These are phyloP conservation scores for Oropetium thomaeum DNA, from an alignment of 176 grass and related monocot genomes.

Conservation along the genomic window DNA sequence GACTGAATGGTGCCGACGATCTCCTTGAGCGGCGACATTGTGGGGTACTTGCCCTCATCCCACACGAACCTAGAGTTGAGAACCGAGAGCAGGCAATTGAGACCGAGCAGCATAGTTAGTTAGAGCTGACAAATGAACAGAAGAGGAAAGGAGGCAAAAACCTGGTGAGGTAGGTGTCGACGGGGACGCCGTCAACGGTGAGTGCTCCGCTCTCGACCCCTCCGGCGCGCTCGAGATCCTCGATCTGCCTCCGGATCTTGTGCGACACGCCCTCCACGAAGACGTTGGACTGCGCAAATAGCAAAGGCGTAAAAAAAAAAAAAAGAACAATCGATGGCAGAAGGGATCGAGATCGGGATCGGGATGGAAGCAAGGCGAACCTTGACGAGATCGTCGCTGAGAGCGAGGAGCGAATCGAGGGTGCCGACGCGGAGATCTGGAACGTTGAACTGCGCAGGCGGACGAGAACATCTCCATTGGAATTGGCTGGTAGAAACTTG, in stretches of 20 bases:
- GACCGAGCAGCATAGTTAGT: neutral
- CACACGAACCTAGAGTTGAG: conserved; percentile 67
- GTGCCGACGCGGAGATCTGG: conserved; percentile 88
- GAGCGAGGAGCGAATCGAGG: conserved; percentile 88
- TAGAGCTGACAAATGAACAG: neutral
- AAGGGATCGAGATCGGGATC: neutral
- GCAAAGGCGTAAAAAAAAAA: neutral
- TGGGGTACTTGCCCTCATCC: conserved; percentile 93
- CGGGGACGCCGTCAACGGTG: conserved; percentile 91
- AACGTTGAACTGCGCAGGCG: conserved; percentile 56
- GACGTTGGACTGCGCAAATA: conserved; percentile 62
- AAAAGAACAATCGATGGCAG: neutral
- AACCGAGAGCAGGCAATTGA: neutral
- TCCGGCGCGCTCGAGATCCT: conserved; percentile 76
- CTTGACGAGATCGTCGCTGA: conserved; percentile 97
- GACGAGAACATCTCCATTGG: neutral
- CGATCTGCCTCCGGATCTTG: conserved; percentile 97
- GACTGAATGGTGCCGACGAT: conserved; percentile 69
- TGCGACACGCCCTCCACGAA: conserved; percentile 91
- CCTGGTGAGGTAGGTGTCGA: conserved; percentile 92
- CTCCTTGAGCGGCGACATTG: conserved; percentile 84
- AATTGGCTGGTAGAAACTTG: neutral
- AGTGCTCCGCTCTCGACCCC: conserved; percentile 50
- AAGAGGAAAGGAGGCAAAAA: neutral
- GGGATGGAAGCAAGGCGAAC: conserved; percentile 22